Base-by-base conservation (phyloP, 2,329 filamentous ascomycete genomes). In the Fusarium sacchari region DNA sequence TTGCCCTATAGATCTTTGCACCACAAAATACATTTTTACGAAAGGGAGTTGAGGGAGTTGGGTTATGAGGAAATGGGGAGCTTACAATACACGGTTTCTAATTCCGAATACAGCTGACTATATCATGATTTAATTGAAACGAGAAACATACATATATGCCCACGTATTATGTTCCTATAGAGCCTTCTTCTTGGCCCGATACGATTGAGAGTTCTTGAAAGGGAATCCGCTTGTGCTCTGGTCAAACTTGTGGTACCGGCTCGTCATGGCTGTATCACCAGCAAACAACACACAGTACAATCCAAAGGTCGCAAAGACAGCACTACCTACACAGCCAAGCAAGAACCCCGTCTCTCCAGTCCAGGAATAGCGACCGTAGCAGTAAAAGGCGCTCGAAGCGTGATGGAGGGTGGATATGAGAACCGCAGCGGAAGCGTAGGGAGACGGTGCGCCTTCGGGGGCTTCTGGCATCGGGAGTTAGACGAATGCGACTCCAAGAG, bases 321-420 rank as follows among this genome's bases (percentile, higher is more conserved):
- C 84, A 73, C 87, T 91, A 26, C 87, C 89, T 4, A 88, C 76
- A 72, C 89, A 87, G 0, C 90, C 92, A 10, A 93, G 79, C 3
- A 87, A 82, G 78, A 91, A 93, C 1, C 87, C 88, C 17, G 87
- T 84, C 76, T 90, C 87, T 11, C 85, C 84, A 80, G 83, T 84
- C 60, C 84, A 82, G n/a, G 86, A 86, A 82, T 91, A 94, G 80
- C 90, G 88, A 55, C 86, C 86, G 82, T 95, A 96, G 78, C 89
- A 86, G 80, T 93, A 92, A 72, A 91, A 90, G 24, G 90, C 90
- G 9, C 86, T 85, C 1, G 85, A 77, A 24, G 86, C 83, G 80
- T 96, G 93, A 83, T 93, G 93, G 7, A 90, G 69, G 0, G 89
- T 88, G 3, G 92, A 92, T 20, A 95, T 82, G 43, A 91, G 85